Base-by-base conservation (phyloP, 73 alveolate genomes). In the Effrenium voratum region DNA sequence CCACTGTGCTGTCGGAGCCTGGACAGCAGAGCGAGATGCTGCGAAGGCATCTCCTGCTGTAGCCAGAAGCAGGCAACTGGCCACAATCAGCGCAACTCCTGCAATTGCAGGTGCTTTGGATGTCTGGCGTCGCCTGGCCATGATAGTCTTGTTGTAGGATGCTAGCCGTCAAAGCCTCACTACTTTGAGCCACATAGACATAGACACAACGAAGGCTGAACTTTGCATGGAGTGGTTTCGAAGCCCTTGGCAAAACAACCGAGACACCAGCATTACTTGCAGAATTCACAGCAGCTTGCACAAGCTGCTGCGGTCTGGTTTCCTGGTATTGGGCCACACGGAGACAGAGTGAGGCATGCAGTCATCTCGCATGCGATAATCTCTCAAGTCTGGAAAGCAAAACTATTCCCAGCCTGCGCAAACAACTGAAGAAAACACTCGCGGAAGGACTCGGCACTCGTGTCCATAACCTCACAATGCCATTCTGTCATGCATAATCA, bases 51-150 rank as follows among this genome's bases (percentile, higher is more conserved):
- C 97, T 28, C 97, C 97, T 52, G 38, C 75, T 44, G 95, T 46
- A 28, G 66, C 97, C 50, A 90, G 60, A 86, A 90, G 68, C n/a
- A 90, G 97, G 76, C 97, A 90, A 76, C 97, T 28, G 5, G 97
- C 97, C 87, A 70, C 88, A 3, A 45, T 66, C 75, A 82, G 12
- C 50, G 92, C 92, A 82, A 82, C 41, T 5, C 75, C 28, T 72
- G 92, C 12, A 38, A 50, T 50, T 16, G 75, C 92, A 2, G 32
- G 92, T 73, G 49, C 92, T 81, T 82, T 82, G 92, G 76, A n/a
- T n/a, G n/a, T n/a, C n/a, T n/a, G n/a, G n/a, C n/a, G n/a, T n/a
- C n/a, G n/a, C n/a, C n/a, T n/a, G n/a, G n/a, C n/a, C n/a, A n/a
- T n/a, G n/a, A n/a, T n/a, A n/a, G n/a, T n/a, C n/a, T n/a, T n/a